A percentile compares a stretch with the other conserved stretches of the same genome.
phyloP scores from a whole-genome alignment of 441 rosid species.

The Corymbia calophylla region DNA sequence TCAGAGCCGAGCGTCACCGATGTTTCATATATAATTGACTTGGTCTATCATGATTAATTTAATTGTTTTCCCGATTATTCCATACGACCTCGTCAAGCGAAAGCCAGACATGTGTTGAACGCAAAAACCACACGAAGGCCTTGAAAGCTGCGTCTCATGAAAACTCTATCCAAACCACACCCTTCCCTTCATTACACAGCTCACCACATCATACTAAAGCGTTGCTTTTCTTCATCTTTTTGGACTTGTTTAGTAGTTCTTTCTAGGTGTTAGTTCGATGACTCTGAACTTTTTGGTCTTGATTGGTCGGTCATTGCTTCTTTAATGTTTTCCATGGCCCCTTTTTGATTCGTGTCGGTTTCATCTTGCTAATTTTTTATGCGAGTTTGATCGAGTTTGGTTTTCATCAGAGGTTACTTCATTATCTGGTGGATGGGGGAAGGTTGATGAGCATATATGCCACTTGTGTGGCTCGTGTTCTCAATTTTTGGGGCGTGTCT shows the following conservation, averaged over 20 bases:
- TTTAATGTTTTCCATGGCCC: not conserved
- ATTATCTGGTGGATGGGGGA: not conserved
- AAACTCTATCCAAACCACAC: not conserved
- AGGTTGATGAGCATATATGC: not conserved
- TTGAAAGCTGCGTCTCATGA: not conserved
- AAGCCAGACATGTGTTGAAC: not conserved
- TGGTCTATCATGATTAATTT: not conserved
- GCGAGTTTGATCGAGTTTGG: not conserved
- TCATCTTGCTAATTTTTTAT: not conserved
- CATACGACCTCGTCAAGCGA: not conserved
- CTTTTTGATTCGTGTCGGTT: not conserved
- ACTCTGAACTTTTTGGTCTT: not conserved
- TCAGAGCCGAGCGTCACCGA: not conserved
- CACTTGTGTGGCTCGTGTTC: not conserved
- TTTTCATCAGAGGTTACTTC: not conserved
- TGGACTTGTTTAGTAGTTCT: not conserved
- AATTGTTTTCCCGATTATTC: not conserved
- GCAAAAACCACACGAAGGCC: slow-evolving; percentile 4
- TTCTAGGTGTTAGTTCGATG: not conserved
- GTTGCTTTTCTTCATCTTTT: not conserved
- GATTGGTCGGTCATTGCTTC: not conserved
- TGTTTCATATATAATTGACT: not conserved
- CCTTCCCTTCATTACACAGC: not conserved
- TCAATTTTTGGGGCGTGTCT: not conserved
- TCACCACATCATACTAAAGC: not conserved